Base-by-base conservation (phyloP, 1,139 yeast genomes). In the Williopsis jadinii region DNA sequence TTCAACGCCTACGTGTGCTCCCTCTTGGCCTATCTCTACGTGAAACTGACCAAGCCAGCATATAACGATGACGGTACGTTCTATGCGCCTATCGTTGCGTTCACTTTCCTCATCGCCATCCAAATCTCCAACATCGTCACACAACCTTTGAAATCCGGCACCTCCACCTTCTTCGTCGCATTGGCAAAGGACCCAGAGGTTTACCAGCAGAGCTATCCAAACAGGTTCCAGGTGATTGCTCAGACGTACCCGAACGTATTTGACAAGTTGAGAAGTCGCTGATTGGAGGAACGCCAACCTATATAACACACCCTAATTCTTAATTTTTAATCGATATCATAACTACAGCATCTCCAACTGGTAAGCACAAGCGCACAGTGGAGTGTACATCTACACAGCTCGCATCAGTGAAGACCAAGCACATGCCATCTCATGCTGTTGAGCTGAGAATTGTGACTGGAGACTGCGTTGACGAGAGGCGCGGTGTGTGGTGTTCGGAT, bases 141-240 rank as follows among this genome's bases (percentile, higher is more conserved):
- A 45, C 80, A 84, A 19, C 84, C 87, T 1, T 78, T 88, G 45
- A 80, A 78, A 46, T 80, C 90, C 1, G 97, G 97, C 11, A 77
- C 84, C 1, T 78, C 95, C 4, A 84, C 96, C 0, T 82, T 90
- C 60, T 88, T 88, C 62, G 82, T 88, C 38, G 92, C 95, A 1
- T 70, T 86, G 58, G 92, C 94, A 11, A 80, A 80, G 53, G 95
- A 88, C 54, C 96, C 97, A 0, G 94, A 87, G 53, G 80, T 87
- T 8, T 82, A 83, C 70, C 79, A 77, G 55, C 74, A 75, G 66
- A 75, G 86, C 36, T 83, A 87, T 58, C 87, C 95, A 41, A 80
- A 80, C 39, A 68, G 79, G 46, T 88, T 84, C 60, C 84, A 84
- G 49, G 79, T 77, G 54, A 69, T 88, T 37, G 79, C 85, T 55